Evolutionary conservation across 192 early-diverging fungal genomes (phyloP), one percentile per base, ranked within the genome.

Genomic region (Powellomyces hirtus): DNA sequence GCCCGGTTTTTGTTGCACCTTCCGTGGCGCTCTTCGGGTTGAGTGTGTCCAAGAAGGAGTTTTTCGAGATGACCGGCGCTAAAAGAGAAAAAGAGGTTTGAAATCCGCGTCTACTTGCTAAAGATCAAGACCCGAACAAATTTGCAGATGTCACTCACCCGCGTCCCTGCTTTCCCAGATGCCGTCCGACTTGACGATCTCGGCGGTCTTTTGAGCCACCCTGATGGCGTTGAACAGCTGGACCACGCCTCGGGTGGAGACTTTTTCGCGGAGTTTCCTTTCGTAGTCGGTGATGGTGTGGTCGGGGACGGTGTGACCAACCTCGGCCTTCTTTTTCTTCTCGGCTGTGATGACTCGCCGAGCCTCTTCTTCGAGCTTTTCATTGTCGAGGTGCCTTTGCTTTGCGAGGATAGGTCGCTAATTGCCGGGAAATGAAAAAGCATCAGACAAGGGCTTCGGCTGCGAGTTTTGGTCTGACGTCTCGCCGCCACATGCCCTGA

Each of bases 181-280:
- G 51, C 80, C 86, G 53, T 81, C 72, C 44, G 83, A 59, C 64
- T 89, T 77, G 51, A 83, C 72, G 33, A 84, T 81, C 70, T 93
- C 84, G 10, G 87, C 83, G n/a, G 83, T 83, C 60, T 92, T 92
- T 71, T 98, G 95, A 66, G 93, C 91, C 4, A 81, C 89, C 69
- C 88, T 84, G 59, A 98, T 91, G 18, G 94, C 95, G 75, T 98
- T 98, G 72, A 98, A 98, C 46, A 98, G 80, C 75, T 93, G 87
- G 56, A 97, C 92, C 29, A 97, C 91, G 73, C 96, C 96, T 59
- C 85, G 79, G 7, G 96, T 98, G 2, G 94, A 91, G 5, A 94
- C 86, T 81, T 96, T 96, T n/a, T n/a, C n/a, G 57, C 91, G 78
- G 68, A 98, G 72, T 75, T 83, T 87, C 73, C 92, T 92, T 73